Evolutionary conservation across 257 asterid genomes (phyloP), one percentile per base, ranked within the genome.

Genomic region (Nicotiana paniculata): DNA sequence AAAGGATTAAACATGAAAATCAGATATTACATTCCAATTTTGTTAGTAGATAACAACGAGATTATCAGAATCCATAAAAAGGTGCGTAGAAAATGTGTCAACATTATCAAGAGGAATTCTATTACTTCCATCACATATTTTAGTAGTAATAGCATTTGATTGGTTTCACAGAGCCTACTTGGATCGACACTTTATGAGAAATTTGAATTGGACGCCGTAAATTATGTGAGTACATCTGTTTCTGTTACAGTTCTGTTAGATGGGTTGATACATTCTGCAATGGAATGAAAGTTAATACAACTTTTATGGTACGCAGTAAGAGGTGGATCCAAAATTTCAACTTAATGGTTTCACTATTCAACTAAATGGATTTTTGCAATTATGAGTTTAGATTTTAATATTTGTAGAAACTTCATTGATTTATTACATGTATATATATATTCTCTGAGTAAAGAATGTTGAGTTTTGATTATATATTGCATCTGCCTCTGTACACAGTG

Each of bases 11-110:
- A 77, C 54, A 77, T 77, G 81, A 55, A 77, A 30, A 77, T 77
- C 81, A 77, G n/a, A 77, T 30, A 77, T 54, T 54, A 77, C 33
- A 77, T 77, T 77, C 81, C 81, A 32, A 58, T 77, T 55, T 18
- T 54, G n/a, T 62, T 77, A 18, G 54, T 77, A 32, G 81, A 77
- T 24, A 3, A 9, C 37, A 3, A 54, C n/a, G 81, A 77, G 81
- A 18, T 77, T 8, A 77, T 17, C 21, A 77, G 53, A 77, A 55
- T 77, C 17, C 53, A 46, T 35, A 30, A 55, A 21, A 77, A 32
- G 81, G 81, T 30, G 21, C 33, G 68, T 17, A 5, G 33, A 77
- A 16, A 26, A 57, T 53, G 16, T 30, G 30, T 39, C 67, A 58
- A 55, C 33, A 55, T 32, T 58, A 1, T 32, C 39, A 72, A 72